These are phyloP conservation scores for Leccinellum luteum DNA, from an alignment of 768 basidiomycete genomes.

Conservation along the genomic window DNA sequence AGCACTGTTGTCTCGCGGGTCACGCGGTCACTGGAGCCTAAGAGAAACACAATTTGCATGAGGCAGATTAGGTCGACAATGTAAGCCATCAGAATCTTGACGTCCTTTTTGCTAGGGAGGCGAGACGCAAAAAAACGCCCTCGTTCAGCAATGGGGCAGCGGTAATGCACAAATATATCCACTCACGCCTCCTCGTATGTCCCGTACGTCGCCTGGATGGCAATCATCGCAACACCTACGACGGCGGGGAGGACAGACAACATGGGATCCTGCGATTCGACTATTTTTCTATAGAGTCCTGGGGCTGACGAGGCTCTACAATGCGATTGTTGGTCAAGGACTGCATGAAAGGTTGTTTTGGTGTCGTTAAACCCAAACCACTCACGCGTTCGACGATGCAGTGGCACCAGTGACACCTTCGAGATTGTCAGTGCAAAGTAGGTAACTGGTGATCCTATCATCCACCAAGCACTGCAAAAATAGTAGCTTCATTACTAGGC, in stretches of 20 bases:
- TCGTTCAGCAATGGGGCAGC: too few relatives aligned
- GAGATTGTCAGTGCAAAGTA: neutral
- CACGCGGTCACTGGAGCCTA: too few relatives aligned
- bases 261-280: neutral
- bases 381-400: neutral
- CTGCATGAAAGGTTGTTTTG: neutral
- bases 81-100: too few relatives aligned
- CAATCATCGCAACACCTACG: neutral
- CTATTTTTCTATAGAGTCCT: neutral
- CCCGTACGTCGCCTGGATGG: neutral
- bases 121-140: neutral
- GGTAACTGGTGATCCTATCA: neutral
- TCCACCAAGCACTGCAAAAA: neutral
- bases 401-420: neutral
- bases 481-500: too few relatives aligned
- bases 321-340: constrained; percentile 2
- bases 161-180: too few relatives aligned
- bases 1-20: too few relatives aligned
- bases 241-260: neutral
- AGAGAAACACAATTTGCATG: too few relatives aligned
- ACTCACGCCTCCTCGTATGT: too few relatives aligned
- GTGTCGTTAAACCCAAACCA: neutral
- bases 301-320: constrained; percentile 2
- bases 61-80: too few relatives aligned
- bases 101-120: too few relatives aligned